A percentile compares a stretch with the other conserved stretches of the same genome.
These are phyloP conservation scores for Cyclotella choctawhatcheeana DNA, from an alignment of 108 stramenopile genomes.

Conservation along the genomic window DNA sequence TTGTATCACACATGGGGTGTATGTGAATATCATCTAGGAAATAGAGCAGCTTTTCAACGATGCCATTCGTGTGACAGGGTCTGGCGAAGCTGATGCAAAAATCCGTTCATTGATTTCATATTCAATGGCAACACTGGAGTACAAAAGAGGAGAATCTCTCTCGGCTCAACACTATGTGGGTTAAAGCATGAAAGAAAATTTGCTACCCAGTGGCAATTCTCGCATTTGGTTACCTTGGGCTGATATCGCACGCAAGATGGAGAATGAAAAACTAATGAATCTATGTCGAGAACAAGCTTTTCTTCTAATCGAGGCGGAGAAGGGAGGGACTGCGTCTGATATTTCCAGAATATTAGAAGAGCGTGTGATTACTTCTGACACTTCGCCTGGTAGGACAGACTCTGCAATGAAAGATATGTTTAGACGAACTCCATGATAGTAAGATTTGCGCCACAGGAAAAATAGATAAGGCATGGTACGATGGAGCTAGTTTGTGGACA, in stretches of 20 bases:
- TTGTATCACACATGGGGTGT: constrained; percentile 76
- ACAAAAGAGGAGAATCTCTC: constrained; percentile 53
- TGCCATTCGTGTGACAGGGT: constrained; percentile 60
- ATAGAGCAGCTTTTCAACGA: constrained; percentile 73
- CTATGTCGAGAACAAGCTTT: constrained; percentile 54
- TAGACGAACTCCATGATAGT: constrained; percentile 47
- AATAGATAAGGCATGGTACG: constrained; percentile 42
- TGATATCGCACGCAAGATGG: constrained; percentile 62
- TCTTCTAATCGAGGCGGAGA: constrained; percentile 39
- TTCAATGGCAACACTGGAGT: constrained; percentile 68
- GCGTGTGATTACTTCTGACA: constrained; percentile 15
- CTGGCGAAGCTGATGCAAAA: constrained; percentile 47
- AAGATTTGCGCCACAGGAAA: constrained; percentile 31
- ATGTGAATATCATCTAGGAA: constrained; percentile 74
- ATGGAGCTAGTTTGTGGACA: constrained; percentile 38
- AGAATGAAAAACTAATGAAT: constrained; percentile 55
- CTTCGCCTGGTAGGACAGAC: constrained; percentile 30
- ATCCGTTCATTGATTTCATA: constrained; percentile 67
- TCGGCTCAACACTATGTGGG: constrained; percentile 80
- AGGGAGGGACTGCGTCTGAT: constrained; percentile 41
- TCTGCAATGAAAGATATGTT: constrained; percentile 52
- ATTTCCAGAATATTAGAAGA: constrained; percentile 39
- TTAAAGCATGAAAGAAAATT: constrained; percentile 70
- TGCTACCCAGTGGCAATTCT: constrained; percentile 58
- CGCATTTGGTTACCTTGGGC: constrained; percentile 77